phyloP scores from a whole-genome alignment of 192 early-diverging fungal species.

The Coemansia sp. region DNA sequence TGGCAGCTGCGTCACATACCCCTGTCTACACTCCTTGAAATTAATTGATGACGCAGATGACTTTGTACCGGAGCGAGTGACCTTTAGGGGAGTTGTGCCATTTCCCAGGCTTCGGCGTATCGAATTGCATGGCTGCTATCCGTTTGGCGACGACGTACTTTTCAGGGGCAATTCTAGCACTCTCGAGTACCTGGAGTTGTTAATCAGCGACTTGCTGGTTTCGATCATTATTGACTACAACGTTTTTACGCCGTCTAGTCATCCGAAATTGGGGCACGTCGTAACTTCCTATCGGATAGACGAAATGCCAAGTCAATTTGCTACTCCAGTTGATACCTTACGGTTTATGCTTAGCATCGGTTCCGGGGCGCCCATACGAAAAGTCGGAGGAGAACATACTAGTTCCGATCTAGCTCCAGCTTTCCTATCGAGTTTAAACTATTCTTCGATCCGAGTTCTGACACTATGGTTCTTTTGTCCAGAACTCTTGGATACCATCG shows the following conservation, averaged over 20 bases:
- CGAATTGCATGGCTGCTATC: neutral
- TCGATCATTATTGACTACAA: neutral
- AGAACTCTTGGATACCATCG: neutral
- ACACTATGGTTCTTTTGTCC: neutral
- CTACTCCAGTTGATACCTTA: neutral
- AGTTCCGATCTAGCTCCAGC: neutral
- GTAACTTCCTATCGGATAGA: neutral
- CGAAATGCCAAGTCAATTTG: neutral
- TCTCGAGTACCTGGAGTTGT: neutral
- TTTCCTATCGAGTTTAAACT: neutral
- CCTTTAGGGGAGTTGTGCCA: neutral
- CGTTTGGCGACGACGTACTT: conserved; percentile 5
- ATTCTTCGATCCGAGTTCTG: neutral
- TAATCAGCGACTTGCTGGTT: neutral
- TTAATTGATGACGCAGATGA: neutral
- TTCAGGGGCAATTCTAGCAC: conserved; percentile 3
- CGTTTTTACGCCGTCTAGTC: neutral
- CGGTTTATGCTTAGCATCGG: neutral
- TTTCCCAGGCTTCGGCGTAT: conserved; percentile 4
- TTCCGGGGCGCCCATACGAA: neutral
- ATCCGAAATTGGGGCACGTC: neutral
- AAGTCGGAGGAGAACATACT: neutral
- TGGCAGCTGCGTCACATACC: conserved; percentile 1
- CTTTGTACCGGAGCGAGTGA: neutral
- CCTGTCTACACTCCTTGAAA: neutral